Base-by-base conservation (phyloP, 768 basidiomycete genomes). In the Galerina sulciceps region DNA sequence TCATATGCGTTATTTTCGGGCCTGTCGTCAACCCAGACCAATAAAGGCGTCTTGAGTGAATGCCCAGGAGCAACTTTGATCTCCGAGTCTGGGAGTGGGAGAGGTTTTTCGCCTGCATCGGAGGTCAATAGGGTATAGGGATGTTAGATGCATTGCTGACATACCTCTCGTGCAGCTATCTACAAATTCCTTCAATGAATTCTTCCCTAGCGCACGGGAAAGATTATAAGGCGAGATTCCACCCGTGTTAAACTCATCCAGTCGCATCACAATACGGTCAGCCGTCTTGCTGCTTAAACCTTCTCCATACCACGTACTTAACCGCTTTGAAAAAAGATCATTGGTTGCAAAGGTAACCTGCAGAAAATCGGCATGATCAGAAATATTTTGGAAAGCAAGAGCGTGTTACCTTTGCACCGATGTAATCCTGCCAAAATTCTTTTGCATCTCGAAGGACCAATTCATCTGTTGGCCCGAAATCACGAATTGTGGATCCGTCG, bases 11-110 rank as follows among this genome's bases (percentile, higher is more conserved):
- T 65, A 34, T 65, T 63, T 1, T 53, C 56, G 11, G 64, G 62
- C 1, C 59, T 51, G 54, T 71, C 71, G 51, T 70, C 71, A 26
- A 72, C 60, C 70, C 73, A 74, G 15, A 74, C 48, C 6, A 74
- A 43, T 1, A 68, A 49, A 10, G 72, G 71, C 4, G 54, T 45
- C 10, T 40, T 31, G 8, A 53, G 14, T 6, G 36, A 22, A 5
- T 43, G 14, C 10, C 34, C 26, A 34, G 48, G 26, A 36, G 11
- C 36, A 43, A 9, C 34, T 13, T n/a, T 6, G n/a, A 36, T 22
- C 15, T 10, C 35, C 10, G 45, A 42, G 9, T 45, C 35, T 15
- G 51, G 31, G 26, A 26, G 41, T 49, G 17, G 15, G n/a, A 34
- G 8, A 15, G n/a, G 42, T 17, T 14, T 40, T 11, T 31, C 23